These are phyloP conservation scores for Fusarium euwallaceae DNA, from an alignment of 2,329 filamentous ascomycete species.

Conservation along the genomic window DNA sequence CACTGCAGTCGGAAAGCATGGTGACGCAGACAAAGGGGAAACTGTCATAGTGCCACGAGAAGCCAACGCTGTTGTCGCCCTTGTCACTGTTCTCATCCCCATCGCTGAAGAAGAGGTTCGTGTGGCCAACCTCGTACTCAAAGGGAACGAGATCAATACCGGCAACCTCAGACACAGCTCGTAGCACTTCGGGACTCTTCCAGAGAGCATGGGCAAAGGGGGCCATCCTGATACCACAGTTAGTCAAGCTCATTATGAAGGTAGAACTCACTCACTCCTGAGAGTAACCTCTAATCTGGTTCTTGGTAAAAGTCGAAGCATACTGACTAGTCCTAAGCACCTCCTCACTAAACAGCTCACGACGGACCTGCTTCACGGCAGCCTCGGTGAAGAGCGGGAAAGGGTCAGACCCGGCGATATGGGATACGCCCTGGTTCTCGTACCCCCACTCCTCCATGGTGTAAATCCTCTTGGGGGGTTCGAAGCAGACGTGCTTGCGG, in stretches of 20 bases:
- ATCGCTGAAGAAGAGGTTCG: slow-evolving; percentile 66
- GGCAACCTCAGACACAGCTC: slow-evolving; percentile 64
- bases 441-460: slow-evolving; percentile 74
- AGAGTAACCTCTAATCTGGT: slow-evolving; percentile 65
- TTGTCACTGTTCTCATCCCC: slow-evolving; percentile 53
- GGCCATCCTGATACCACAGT: slow-evolving; percentile 53
- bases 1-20: slow-evolving; percentile 73
- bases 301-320: slow-evolving; percentile 60
- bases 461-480: slow-evolving; percentile 63
- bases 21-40: slow-evolving; percentile 79
- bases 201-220: slow-evolving; percentile 72
- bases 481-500: slow-evolving; percentile 67
- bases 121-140: slow-evolving; percentile 68
- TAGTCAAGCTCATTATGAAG: no score
- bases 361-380: slow-evolving; percentile 71
- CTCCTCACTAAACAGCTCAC: slow-evolving; percentile 70
- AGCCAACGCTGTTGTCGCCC: slow-evolving; percentile 59
- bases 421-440: slow-evolving; percentile 69
- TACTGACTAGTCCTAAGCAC: slow-evolving; percentile 70
- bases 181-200: slow-evolving; percentile 58
- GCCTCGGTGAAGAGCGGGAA: slow-evolving; percentile 74
- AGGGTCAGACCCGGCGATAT: slow-evolving; percentile 73
- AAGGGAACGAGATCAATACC: slow-evolving; percentile 68
- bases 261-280: slow-evolving; percentile 58
- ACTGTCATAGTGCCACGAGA: slow-evolving; percentile 73